Base-by-base conservation (phyloP, 208 protist species). In the Angomonas deanei region DNA sequence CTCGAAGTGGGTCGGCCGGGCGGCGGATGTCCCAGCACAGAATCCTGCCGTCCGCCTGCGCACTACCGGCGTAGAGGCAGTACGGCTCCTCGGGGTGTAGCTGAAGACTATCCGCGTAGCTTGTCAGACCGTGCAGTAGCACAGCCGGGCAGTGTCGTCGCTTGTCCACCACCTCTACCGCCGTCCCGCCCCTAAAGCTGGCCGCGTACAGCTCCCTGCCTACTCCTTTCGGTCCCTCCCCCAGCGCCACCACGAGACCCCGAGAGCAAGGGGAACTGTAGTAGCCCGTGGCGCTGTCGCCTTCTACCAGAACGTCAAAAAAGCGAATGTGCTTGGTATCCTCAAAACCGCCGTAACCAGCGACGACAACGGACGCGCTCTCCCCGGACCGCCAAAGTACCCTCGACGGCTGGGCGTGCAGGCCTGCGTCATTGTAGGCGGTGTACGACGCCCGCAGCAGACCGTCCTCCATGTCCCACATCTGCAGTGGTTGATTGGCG, bases 391-490 rank as follows among this genome's bases (percentile, higher is more conserved):
- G 70, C 85, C 88, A 92, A 30, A 70, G 70, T 15, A 74, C 59
- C 17, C 67, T 66, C 49, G 74, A 73, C 1, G 83, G 70, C 54
- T 82, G 60, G 11, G 67, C 66, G 26, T 79, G 74, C 46, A 75
- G 76, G 61, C 78, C 84, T 64, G 71, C 76, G 53, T 73, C 67
- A 52, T 87, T 91, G 24, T 19, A n/a, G 5, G 80, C 78, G n/a
- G 70, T 63, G 58, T 91, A 94, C 5, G 80, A 76, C 24, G 78
- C 85, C n/a, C 88, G 82, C 62, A 85, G 63, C 2, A 67, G 48
- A 15, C 66, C 82, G 49, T 89, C 82, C 17, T 85, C 76, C 1
- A 70, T 10, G 61, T 94, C 84, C 85, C 88, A 92, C 49, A 94
- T 46, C 63, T 94, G 88, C 50, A 94, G 60, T 5, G 88, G 88